Evolutionary conservation across 164 flowering plant species (phyloP), one percentile per base, ranked within the genome.

Genomic region (Cinnamomum chago): DNA sequence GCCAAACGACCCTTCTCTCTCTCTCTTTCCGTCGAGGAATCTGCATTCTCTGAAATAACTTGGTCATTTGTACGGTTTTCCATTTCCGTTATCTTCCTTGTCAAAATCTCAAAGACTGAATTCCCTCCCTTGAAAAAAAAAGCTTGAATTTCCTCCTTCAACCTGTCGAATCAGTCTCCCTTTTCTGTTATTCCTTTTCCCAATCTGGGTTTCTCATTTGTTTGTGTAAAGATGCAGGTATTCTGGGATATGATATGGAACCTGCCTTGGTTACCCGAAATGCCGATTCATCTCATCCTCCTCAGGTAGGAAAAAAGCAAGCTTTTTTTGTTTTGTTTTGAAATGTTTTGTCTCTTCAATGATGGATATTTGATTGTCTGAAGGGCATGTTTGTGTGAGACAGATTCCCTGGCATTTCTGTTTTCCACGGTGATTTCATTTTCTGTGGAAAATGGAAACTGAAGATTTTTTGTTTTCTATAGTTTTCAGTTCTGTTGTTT

Each of bases 241-340:
- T 28, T 25, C 28, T 28, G 72, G 72, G 70, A 72, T 69, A 72
- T 72, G 78, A 24, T 72, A 67, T 28, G 18, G 67, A 62, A 33
- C 22, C 55, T 50, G 51, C 17, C 58, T 72, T 79, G 81, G 78
- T 64, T 62, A 50, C 70, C 58, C 52, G 76, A 52, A 75, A 68
- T 60, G 66, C 76, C 14, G 78, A 79, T 27, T 27, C 68, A 24
- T 66, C 68, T 5, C 58, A 52, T 17, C 60, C 23, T 69, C 68
- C 27, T 17, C 68, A 66, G 68, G 68, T 66, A 15, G 6, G 67
- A 27, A 66, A 72, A 60, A 11, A 9, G 24, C 23, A 14, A 33
- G 25, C 27, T 55, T 55, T 27, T 76, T 3, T 10, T 50, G 62
- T 65, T 3, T 9, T 25, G 15, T 28, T 30, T 30, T 30, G 33